Percentiles rank a stretch among this genome's conserved stretches.
Conservation (phyloP, 2,329 filamentous ascomycete species). For the Neonectria ditissima region DNA sequence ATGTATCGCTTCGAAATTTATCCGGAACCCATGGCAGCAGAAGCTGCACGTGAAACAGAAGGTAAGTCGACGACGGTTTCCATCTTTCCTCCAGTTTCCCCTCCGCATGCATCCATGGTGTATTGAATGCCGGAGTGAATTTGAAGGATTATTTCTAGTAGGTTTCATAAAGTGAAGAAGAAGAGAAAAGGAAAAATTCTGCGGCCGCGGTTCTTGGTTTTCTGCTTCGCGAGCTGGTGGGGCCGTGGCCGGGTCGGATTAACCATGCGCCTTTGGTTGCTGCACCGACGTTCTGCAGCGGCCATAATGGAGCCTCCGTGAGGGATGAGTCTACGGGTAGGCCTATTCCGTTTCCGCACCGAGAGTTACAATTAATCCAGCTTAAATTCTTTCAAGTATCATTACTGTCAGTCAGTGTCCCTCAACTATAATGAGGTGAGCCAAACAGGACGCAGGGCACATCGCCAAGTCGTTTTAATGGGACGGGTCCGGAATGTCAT, state of each 20-base stretch:
- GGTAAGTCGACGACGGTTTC: constrained; percentile 62
- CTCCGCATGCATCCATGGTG: constrained; percentile 68
- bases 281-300: not conserved
- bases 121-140: constrained; percentile 76
- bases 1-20: constrained; percentile 54
- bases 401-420: not conserved
- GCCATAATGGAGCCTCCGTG: not conserved
- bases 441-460: constrained; percentile 18
- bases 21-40: constrained; percentile 51
- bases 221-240: constrained; percentile 32
- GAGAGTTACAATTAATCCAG: not conserved
- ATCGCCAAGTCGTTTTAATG: not conserved
- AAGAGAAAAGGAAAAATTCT: constrained; percentile 39
- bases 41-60: constrained; percentile 55
- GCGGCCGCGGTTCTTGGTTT: constrained; percentile 16
- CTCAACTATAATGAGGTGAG: constrained; percentile 21
- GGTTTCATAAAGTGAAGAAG: constrained; percentile 50
- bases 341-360: too few relatives aligned
- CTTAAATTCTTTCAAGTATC: not conserved
- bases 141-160: constrained; percentile 66
- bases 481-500: constrained; percentile 13
- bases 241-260: constrained; percentile 38
- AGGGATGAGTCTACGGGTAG: too few relatives aligned
- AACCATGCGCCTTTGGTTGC: constrained; percentile 40
- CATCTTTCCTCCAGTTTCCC: constrained; percentile 79